Evolutionary conservation across 164 flowering plant genomes (phyloP).

Genomic region (Protea cynaroides): DNA sequence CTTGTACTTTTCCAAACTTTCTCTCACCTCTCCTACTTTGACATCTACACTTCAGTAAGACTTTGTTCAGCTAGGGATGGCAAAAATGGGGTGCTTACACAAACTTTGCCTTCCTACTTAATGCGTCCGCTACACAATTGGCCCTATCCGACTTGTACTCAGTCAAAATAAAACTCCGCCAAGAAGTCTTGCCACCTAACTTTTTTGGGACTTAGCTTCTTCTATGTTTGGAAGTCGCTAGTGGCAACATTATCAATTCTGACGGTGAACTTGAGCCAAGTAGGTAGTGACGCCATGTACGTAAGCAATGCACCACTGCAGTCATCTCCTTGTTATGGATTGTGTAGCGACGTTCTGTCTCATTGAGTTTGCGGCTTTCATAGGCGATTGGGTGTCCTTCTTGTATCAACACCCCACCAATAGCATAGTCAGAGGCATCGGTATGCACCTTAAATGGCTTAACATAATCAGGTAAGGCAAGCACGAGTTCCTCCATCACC

Average conservation of each 20-base stretch:
- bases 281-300: conserved; percentile 6
- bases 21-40: too few relatives aligned
- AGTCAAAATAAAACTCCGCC: conserved; percentile 1
- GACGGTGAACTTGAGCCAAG: neutral
- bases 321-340: neutral
- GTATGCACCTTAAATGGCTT: too few relatives aligned
- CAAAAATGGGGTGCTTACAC: too few relatives aligned
- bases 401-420: neutral
- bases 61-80: too few relatives aligned
- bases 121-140: neutral
- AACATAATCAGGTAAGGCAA: too few relatives aligned
- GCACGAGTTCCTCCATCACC: too few relatives aligned
- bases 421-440: too few relatives aligned
- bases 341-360: neutral
- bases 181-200: too few relatives aligned
- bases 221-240: neutral
- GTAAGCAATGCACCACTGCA: neutral
- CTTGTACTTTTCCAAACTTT: too few relatives aligned
- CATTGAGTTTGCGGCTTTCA: neutral
- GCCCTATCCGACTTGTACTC: neutral
- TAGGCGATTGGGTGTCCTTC: neutral
- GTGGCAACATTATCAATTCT: conserved; percentile 5
- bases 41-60: too few relatives aligned
- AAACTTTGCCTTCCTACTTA: too few relatives aligned
- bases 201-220: too few relatives aligned